phyloP scores from a whole-genome alignment of 108 stramenopile species.

The Schizochytrium sp. region DNA sequence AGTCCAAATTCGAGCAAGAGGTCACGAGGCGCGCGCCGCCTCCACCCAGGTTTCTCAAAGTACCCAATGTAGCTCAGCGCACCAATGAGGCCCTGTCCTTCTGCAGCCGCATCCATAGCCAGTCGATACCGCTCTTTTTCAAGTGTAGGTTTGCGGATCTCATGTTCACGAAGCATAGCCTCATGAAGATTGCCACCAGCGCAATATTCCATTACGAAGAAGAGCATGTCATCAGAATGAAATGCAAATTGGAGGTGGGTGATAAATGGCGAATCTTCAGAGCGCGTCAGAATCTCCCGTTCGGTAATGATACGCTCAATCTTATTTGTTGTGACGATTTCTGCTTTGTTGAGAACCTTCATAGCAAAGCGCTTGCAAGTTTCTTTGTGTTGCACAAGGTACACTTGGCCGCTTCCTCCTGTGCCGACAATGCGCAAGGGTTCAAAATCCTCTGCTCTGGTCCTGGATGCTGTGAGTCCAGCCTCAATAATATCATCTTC shows the following conservation, averaged over 20 bases:
- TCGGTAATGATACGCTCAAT: constrained; percentile 98
- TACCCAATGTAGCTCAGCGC: background rate
- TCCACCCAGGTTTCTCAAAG: background rate
- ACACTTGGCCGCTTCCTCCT: constrained; percentile 77
- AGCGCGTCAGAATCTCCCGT: constrained; percentile 92
- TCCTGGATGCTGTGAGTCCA: background rate
- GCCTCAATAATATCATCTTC: too few species aligned
- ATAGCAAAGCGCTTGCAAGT: constrained; percentile 72
- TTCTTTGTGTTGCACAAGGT: constrained; percentile 68
- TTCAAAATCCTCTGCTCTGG: constrained; percentile 71
- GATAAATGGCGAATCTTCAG: constrained; percentile 91
- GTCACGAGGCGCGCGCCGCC: background rate
- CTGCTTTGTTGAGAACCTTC: constrained; percentile 71
- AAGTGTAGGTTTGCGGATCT: constrained; percentile 7
- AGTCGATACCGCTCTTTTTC: background rate
- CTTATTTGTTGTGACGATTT: constrained; percentile 85
- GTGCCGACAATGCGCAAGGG: constrained; percentile 82
- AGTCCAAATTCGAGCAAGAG: constrained; percentile 33
- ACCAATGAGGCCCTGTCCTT: constrained; percentile 24
- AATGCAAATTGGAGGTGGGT: constrained; percentile 99
- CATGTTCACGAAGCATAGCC: constrained; percentile 48
- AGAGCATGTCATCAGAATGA: constrained; percentile 93
- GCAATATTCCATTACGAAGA: constrained; percentile 98
- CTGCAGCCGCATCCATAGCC: constrained; percentile 56
- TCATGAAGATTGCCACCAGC: constrained; percentile 91